Percentiles rank a stretch among this genome's conserved stretches.
Evolutionary conservation across 2,329 filamentous ascomycete genomes (phyloP).

Genomic region (Trichoderma sp.): DNA sequence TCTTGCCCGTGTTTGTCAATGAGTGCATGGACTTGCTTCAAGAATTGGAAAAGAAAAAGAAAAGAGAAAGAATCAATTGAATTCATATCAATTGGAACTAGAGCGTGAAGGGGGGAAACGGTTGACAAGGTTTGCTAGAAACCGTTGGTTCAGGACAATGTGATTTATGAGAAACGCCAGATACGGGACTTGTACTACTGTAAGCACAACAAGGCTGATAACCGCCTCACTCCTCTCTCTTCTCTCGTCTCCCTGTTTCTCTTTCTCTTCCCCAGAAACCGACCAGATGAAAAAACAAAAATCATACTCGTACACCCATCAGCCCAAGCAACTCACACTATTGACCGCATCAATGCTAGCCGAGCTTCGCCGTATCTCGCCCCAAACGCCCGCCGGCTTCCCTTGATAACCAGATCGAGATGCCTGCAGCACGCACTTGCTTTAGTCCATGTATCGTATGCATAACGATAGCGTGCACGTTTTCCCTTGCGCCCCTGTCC

Average conservation of each 20-base stretch:
- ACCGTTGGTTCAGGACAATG: background rate
- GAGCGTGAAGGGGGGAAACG: background rate
- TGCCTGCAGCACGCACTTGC: slow-evolving; percentile 18
- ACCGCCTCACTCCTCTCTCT: too few species aligned
- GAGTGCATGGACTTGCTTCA: background rate
- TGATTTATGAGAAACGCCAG: background rate
- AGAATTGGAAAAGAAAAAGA: background rate
- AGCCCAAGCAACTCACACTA: background rate
- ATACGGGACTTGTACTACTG: background rate
- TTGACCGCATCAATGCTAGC: slow-evolving; percentile 18
- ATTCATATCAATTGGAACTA: background rate
- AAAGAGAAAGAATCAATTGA: background rate
- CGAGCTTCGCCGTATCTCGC: slow-evolving; percentile 3
- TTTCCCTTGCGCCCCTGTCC: background rate
- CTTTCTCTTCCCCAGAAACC: background rate
- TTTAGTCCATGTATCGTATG: slow-evolving; percentile 17
- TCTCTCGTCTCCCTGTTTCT: background rate
- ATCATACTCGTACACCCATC: background rate
- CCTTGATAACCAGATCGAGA: slow-evolving; percentile 18
- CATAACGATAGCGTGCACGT: slow-evolving; percentile 18
- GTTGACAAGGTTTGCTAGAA: background rate
- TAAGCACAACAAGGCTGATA: background rate
- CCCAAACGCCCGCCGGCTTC: background rate
- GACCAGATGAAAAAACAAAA: background rate
- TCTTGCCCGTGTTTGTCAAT: background rate